These are phyloP conservation scores for Waltergamsia citrina DNA, from an alignment of 2,329 filamentous ascomycete species.

Conservation along the genomic window DNA sequence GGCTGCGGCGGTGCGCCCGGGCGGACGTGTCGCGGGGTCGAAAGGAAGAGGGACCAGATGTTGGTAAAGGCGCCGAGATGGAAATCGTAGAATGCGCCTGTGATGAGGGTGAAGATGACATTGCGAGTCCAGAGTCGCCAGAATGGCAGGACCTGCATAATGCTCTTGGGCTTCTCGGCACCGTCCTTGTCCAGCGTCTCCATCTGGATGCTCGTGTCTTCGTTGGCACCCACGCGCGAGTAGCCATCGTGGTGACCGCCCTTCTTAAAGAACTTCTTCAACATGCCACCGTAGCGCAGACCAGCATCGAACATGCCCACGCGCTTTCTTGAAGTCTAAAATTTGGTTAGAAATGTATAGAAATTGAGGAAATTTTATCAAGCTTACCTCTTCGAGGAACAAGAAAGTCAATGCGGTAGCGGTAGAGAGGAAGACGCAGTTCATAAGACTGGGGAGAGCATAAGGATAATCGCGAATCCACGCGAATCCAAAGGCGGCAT, in stretches of 20 bases:
- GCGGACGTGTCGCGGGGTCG: constrained; percentile 42
- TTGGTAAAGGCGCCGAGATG: constrained; percentile 62
- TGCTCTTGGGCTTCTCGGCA: constrained; percentile 6
- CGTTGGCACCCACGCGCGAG: constrained; percentile 5
- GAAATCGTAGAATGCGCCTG: constrained; percentile 61
- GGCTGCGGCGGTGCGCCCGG: constrained; percentile 9
- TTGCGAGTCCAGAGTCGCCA: constrained; percentile 36
- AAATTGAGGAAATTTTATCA: not conserved
- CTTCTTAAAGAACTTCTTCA: constrained; percentile 18
- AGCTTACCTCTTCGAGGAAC: constrained; percentile 53
- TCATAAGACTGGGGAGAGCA: constrained; percentile 60
- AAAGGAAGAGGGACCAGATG: constrained; percentile 61
- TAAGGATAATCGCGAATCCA: constrained; percentile 62
- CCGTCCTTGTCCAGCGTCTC: constrained; percentile 2
- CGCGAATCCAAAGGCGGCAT: constrained; percentile 45
- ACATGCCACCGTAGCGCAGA: constrained; percentile 21
- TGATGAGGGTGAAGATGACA: constrained; percentile 44
- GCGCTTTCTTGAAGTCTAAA: constrained; percentile 36
- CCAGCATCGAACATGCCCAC: constrained; percentile 35
- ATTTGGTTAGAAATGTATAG: constrained; percentile 1
- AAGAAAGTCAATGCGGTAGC: constrained; percentile 48
- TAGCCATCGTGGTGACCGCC: constrained; percentile 18
- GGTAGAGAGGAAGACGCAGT: constrained; percentile 47
- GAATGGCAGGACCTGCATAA: constrained; percentile 20
- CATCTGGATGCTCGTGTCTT: constrained; percentile 3